Percentiles rank a stretch among this genome's conserved stretches.
phyloP scores from a whole-genome alignment of 805 yeast species.

The Cyberlindnera subsufficiens region DNA sequence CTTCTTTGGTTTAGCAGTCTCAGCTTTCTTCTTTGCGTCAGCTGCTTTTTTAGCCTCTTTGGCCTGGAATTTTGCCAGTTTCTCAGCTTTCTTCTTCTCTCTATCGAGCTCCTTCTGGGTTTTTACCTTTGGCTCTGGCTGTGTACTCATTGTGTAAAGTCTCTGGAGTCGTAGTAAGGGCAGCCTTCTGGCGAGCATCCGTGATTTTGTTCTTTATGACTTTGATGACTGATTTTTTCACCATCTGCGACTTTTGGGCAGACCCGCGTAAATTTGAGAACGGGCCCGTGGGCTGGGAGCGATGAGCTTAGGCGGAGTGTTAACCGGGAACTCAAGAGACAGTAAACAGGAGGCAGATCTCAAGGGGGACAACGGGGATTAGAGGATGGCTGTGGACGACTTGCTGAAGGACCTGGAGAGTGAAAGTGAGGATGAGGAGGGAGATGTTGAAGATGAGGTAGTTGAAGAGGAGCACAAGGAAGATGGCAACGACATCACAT shows the following conservation, averaged over 20 bases:
- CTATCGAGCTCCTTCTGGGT: slow-evolving; percentile 80
- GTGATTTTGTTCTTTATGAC: not conserved
- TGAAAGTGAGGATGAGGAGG: slow-evolving; percentile 20
- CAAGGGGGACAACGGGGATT: not conserved
- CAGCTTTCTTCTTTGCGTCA: slow-evolving; percentile 30
- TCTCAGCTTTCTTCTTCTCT: slow-evolving; percentile 84
- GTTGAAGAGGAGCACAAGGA: not conserved
- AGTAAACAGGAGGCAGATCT: too few relatives aligned
- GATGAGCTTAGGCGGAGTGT: too few relatives aligned
- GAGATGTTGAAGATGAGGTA: not conserved
- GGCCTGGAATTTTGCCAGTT: slow-evolving; percentile 81
- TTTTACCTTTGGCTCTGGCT: slow-evolving; percentile 39
- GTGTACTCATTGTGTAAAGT: slow-evolving; percentile 9
- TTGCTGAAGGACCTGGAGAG: slow-evolving; percentile 29
- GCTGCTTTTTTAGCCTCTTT: slow-evolving; percentile 69
- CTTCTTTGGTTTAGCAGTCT: slow-evolving; percentile 52
- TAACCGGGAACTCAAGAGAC: too few relatives aligned
- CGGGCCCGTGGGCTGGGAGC: not conserved
- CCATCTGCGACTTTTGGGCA: not conserved
- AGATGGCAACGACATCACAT: slow-evolving; percentile 10
- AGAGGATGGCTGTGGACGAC: slow-evolving; percentile 10
- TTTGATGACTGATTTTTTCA: slow-evolving; percentile 2
- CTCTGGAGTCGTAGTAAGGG: slow-evolving; percentile 5
- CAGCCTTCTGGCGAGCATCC: slow-evolving; percentile 1
- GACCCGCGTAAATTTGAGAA: not conserved